Evolutionary conservation across 108 stramenopile genomes (phyloP), one percentile per base, ranked within the genome.

Genomic region (Cyclotella cryptica): DNA sequence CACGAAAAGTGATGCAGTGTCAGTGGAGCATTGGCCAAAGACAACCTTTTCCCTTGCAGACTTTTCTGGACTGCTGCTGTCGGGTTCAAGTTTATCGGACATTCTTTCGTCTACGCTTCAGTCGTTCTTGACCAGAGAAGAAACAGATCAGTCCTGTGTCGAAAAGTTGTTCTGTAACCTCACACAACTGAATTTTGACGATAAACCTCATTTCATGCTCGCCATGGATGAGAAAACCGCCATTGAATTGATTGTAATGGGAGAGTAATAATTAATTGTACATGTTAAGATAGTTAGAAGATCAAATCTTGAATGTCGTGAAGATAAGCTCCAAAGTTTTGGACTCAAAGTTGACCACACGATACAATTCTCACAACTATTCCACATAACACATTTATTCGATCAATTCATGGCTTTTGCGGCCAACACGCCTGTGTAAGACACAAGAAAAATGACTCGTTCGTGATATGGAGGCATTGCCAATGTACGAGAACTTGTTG

Each of bases 11-110:
- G 87, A 86, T 11, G 62, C 74, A 52, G 91, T 89, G 4, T 24
- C 65, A 30, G 83, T 92, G 19, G 86, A 87, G 15, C 30, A 59
- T 45, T 91, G 84, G 86, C 90, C 90, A 26, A 85, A 73, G 42
- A 60, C 35, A 18, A 46, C 41, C 13, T 72, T 69, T 30, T 19
- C 71, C 18, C 53, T 63, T 26, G 66, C 74, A 52, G 62, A 51
- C 12, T 57, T 71, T 15, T 43, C 55, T 39, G 66, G 60, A 12
- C 15, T 61, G 18, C 47, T 72, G n/a, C 46, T 52, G 41, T 14
- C 27, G 47, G n/a, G 15, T 1, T 35, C 52, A 47, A 47, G 35
- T 26, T 67, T 28, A 5, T 43, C 46, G 29, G 64, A 49, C 15
- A 53, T 40, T 0, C 42, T 79, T 42, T 46, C 66, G n/a, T 43